Evolutionary conservation across 2,329 filamentous ascomycete genomes (phyloP).

Genomic region (Eutypa lata): DNA sequence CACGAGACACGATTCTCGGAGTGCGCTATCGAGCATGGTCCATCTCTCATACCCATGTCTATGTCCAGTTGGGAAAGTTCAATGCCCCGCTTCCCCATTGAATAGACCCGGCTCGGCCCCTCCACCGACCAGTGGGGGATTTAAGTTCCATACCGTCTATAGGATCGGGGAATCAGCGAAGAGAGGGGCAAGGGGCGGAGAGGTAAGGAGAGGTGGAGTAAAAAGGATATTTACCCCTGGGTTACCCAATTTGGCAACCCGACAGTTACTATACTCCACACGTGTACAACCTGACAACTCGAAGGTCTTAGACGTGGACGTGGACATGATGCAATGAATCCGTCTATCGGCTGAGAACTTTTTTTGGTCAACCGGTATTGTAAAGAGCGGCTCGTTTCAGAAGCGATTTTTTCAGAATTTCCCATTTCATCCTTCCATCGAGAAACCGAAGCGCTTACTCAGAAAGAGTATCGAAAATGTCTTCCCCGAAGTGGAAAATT

Average conservation of each 20-base stretch:
- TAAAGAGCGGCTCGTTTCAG: too few species aligned
- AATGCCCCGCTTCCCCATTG: not conserved
- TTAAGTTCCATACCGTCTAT: not conserved
- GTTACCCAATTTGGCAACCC: conserved; percentile 5
- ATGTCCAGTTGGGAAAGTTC: not conserved
- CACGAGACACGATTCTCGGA: not conserved
- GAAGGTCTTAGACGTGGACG: too few species aligned
- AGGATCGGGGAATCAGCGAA: not conserved
- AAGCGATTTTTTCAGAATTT: too few species aligned
- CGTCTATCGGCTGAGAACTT: too few species aligned
- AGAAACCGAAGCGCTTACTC: conserved; percentile 4
- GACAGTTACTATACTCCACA: not conserved
- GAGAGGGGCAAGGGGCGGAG: not conserved
- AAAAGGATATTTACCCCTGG: not conserved
- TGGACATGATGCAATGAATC: not conserved
- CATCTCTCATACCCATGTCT: not conserved
- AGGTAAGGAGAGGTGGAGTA: not conserved
- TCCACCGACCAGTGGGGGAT: not conserved
- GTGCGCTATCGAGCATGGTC: not conserved
- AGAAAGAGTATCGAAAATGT: conserved; percentile 34
- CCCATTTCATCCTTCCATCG: too few species aligned
- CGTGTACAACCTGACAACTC: not conserved
- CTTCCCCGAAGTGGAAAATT: conserved; percentile 47
- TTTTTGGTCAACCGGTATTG: too few species aligned
- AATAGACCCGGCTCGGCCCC: not conserved